phyloP scores from a whole-genome alignment of 1,139 yeast species.

The Geotrichum fermentans region DNA sequence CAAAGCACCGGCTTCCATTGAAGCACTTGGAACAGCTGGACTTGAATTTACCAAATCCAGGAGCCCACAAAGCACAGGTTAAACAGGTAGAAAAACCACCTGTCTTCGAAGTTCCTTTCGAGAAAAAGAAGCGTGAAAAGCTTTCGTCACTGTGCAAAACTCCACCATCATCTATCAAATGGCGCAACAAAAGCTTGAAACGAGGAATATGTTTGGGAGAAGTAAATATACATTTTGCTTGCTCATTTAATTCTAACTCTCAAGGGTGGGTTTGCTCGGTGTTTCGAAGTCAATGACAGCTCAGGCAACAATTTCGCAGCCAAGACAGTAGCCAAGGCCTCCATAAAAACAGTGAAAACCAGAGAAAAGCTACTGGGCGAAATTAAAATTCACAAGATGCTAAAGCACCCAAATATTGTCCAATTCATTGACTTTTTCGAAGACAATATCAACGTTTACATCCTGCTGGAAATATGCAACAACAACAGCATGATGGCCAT shows the following conservation, averaged over 20 bases:
- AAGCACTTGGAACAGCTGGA: conserved; percentile 7
- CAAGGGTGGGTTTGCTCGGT: conserved; percentile 93
- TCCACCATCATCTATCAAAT: conserved; percentile 83
- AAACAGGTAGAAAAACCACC: background rate
- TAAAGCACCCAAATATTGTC: conserved; percentile 85
- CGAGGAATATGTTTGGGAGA: conserved; percentile 91
- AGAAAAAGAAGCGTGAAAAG: conserved; percentile 64
- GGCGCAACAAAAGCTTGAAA: conserved; percentile 72
- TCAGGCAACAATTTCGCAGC: conserved; percentile 86
- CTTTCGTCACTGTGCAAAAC: conserved; percentile 85
- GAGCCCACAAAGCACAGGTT: background rate
- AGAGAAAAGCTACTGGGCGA: conserved; percentile 81
- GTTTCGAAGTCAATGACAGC: conserved; percentile 89
- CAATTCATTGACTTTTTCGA: conserved; percentile 92
- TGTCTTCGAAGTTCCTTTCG: background rate
- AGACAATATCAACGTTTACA: conserved; percentile 89
- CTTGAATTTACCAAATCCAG: background rate
- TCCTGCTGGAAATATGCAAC: conserved; percentile 83
- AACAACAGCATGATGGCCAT: conserved; percentile 82
- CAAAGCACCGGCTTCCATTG: background rate
- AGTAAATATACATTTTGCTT: conserved; percentile 27
- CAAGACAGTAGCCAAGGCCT: conserved; percentile 93
- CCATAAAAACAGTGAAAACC: conserved; percentile 86
- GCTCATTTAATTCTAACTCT: background rate
- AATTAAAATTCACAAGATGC: conserved; percentile 87